Evolutionary conservation across 1,284 basidiomycete genomes (phyloP).

Genomic region (Neotropicomus parvogracilis): DNA sequence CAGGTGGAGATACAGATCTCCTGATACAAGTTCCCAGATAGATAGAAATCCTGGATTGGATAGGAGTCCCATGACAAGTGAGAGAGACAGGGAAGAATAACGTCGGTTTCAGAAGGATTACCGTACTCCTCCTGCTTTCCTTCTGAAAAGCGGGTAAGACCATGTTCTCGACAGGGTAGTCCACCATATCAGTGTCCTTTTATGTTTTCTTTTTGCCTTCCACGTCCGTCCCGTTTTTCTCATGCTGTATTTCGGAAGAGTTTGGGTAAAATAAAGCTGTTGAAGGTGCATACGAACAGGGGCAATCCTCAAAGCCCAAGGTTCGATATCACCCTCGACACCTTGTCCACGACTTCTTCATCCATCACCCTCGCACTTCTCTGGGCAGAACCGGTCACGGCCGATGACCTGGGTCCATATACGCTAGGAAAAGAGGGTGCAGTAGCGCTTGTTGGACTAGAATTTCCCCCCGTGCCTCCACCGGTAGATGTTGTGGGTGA

Average conservation of each 20-base stretch:
- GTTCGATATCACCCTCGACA: slow-evolving; percentile 74
- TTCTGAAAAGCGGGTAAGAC: slow-evolving; percentile 23
- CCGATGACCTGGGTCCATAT: slow-evolving; percentile 58
- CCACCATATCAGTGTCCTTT: slow-evolving; percentile 10
- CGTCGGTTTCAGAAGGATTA: slow-evolving; percentile 19
- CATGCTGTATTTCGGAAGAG: slow-evolving; percentile 7
- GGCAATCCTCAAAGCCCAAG: slow-evolving; percentile 56
- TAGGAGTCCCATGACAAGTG: slow-evolving; percentile 29
- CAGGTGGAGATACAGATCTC: slow-evolving; percentile 22
- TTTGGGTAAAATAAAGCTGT: slow-evolving; percentile 6
- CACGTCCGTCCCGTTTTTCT: slow-evolving; percentile 5
- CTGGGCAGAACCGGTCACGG: slow-evolving; percentile 46
- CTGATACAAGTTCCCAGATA: slow-evolving; percentile 33
- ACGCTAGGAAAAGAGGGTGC: slow-evolving; percentile 81
- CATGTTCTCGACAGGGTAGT: slow-evolving; percentile 22
- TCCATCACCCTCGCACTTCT: slow-evolving; percentile 51
- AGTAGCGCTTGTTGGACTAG: slow-evolving; percentile 69
- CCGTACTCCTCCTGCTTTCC: slow-evolving; percentile 17
- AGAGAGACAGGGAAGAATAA: slow-evolving; percentile 19
- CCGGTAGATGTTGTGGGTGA: slow-evolving; percentile 74
- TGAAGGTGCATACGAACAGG: slow-evolving; percentile 17
- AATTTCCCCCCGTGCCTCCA: slow-evolving; percentile 61
- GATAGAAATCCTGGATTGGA: slow-evolving; percentile 32
- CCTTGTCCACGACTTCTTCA: slow-evolving; percentile 64
- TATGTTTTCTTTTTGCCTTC: slow-evolving; percentile 10